Evolutionary conservation across 345 rosid genomes (phyloP), one percentile per base, ranked within the genome.

Genomic region (Dipteronia sinensis): DNA sequence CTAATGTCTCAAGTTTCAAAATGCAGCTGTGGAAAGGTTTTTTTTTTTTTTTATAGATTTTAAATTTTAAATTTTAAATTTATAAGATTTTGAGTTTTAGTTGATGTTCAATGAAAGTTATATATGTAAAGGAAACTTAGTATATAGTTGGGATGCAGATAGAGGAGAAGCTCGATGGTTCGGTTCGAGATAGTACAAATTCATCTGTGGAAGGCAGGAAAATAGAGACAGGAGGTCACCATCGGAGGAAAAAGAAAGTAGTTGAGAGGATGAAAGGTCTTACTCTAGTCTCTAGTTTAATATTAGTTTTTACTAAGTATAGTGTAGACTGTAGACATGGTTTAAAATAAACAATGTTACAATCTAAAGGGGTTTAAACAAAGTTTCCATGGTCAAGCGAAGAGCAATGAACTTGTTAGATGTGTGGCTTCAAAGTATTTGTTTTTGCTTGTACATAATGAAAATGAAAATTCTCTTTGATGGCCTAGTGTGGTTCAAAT

Each of bases 21-120:
- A 1, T 91, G 92, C 75, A 62, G 79, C 55, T 90, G 97, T 75
- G 81, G 64, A 53, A 82, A 86, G 97, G 97, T 91, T 74, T 55
- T 69, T 55, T 69, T 29, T 34, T 34, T 23, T 29, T 3, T n/a
- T n/a, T n/a, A n/a, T n/a, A n/a, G n/a, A n/a, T n/a, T n/a, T n/a
- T n/a, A n/a, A n/a, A 4, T 69, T 71, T 29, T 17, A 6, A n/a
- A 19, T 55, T 67, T 6, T 34, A 34, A 53, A 7, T 15, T 27
- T 42, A 55, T 46, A 22, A 23, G 56, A 47, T 72, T 29, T 34
- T 71, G 22, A 17, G 66, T 81, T n/a, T 56, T 69, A 40, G 40
- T 40, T 13, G 20, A 20, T 16, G 13, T 75, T 72, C 62, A 11
- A 19, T 49, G 10, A 2, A 2, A 22, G 27, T 53, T 71, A 63